phyloP scores from a whole-genome alignment of 2,329 filamentous ascomycete species.

The Aspergillus sp. region DNA sequence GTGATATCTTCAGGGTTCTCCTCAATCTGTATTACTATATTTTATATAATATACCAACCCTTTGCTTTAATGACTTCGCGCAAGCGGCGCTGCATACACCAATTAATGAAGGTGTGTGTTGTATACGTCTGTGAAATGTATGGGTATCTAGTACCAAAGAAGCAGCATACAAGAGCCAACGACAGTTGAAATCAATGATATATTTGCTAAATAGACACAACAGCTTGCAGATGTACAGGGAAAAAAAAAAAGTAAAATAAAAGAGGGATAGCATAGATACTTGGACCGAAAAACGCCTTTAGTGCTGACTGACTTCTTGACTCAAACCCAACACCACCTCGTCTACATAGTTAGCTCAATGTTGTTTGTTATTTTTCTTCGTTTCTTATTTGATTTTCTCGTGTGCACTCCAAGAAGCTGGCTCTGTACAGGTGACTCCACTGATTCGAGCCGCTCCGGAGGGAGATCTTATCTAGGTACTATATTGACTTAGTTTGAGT shows the following conservation, averaged over 20 bases:
- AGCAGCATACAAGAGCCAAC: no score
- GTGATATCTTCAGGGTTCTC: not conserved
- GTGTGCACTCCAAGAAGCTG: not conserved
- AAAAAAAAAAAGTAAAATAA: not conserved
- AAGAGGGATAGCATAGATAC: not conserved
- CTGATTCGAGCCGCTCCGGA: not conserved
- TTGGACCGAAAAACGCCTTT: not conserved
- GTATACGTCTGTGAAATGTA: no score
- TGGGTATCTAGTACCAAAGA: no score
- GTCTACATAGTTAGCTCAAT: not conserved
- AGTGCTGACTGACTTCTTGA: not conserved
- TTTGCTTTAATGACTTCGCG: no score
- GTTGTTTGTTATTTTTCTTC: not conserved
- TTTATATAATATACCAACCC: no score
- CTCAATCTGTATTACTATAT: no score
- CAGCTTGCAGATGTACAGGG: not conserved
- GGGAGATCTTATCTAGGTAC: not conserved
- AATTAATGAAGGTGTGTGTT: no score
- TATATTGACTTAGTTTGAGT: constrained; percentile 51
- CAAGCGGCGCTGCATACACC: no score
- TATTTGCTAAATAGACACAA: not conserved
- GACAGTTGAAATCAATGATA: not conserved
- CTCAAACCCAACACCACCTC: not conserved
- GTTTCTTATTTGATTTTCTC: not conserved
- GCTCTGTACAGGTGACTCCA: not conserved